phyloP scores from a whole-genome alignment of 495 filamentous ascomycete species.

The Filosporella fistucella region DNA sequence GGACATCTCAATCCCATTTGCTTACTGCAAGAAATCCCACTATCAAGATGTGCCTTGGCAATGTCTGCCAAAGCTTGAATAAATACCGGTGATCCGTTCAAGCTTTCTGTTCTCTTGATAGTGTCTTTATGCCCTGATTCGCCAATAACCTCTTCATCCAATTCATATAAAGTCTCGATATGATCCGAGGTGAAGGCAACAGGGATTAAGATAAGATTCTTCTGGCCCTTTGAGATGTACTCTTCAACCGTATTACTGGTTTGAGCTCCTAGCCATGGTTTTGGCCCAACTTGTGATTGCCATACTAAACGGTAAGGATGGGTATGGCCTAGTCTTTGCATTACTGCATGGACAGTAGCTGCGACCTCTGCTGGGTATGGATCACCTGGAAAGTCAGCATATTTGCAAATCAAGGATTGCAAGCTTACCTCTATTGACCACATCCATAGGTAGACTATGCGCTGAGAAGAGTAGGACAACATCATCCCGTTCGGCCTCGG shows the following conservation, averaged over 20 bases:
- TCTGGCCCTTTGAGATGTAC: conserved; percentile 87
- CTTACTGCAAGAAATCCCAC: conserved; percentile 59
- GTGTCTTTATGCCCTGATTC: conserved; percentile 73
- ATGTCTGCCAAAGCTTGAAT: conserved; percentile 87
- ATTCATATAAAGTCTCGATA: conserved; percentile 94
- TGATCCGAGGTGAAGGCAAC: conserved; percentile 98
- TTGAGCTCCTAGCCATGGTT: conserved; percentile 93
- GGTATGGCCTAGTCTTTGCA: conserved; percentile 77
- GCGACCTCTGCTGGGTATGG: conserved; percentile 96
- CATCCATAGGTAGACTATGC: conserved; percentile 93
- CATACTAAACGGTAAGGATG: conserved; percentile 93
- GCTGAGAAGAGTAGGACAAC: conserved; percentile 92
- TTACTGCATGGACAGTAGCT: conserved; percentile 95
- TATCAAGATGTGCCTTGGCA: conserved; percentile 71
- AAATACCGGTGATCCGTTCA: conserved; percentile 90
- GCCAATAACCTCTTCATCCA: conserved; percentile 93
- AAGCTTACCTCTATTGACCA: conserved; percentile 78
- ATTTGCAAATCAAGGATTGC: neutral
- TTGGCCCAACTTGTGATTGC: conserved; percentile 97
- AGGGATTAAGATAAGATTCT: conserved; percentile 86
- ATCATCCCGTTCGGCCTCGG: conserved; percentile 66
- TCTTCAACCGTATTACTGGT: conserved; percentile 81
- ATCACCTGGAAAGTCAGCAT: conserved; percentile 54
- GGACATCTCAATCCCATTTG: conserved; percentile 95
- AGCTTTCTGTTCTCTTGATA: conserved; percentile 85